phyloP scores from a whole-genome alignment of 148 eudicot genomes.

The Chenopodium album region DNA sequence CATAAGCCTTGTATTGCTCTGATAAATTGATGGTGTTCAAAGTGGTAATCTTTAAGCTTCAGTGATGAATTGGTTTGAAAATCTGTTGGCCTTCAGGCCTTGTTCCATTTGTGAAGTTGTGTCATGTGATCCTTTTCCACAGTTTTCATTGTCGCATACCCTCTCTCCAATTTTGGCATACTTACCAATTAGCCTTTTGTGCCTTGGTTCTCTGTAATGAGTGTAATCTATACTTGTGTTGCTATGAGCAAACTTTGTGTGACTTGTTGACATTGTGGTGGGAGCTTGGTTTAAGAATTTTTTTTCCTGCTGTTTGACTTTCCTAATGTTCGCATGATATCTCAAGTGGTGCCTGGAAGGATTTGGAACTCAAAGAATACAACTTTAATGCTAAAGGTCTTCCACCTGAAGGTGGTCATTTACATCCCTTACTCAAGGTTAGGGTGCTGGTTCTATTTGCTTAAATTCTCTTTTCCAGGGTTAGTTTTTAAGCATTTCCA shows the following conservation, averaged over 20 bases:
- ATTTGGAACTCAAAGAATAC: slow-evolving; percentile 80
- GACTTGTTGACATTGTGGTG: background rate
- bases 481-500: background rate
- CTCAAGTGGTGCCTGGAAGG: slow-evolving; percentile 81
- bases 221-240: background rate
- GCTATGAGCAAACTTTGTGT: background rate
- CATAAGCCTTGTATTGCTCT: background rate
- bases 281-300: background rate
- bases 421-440: slow-evolving; percentile 94
- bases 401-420: slow-evolving; percentile 77
- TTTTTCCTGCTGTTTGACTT: background rate
- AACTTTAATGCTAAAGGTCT: slow-evolving; percentile 89
- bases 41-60: background rate
- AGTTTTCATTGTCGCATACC: too few relatives aligned
- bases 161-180: background rate
- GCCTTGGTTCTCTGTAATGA: background rate
- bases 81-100: background rate
- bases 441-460: slow-evolving; percentile 17
- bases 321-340: slow-evolving; percentile 9
- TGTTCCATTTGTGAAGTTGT: background rate
- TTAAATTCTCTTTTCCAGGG: background rate
- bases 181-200: background rate
- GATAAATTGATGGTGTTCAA: background rate
- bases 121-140: background rate
- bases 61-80: background rate